These are phyloP conservation scores for Phytophthora foliorum DNA, from an alignment of 352 stramenopile species.

Conservation along the genomic window DNA sequence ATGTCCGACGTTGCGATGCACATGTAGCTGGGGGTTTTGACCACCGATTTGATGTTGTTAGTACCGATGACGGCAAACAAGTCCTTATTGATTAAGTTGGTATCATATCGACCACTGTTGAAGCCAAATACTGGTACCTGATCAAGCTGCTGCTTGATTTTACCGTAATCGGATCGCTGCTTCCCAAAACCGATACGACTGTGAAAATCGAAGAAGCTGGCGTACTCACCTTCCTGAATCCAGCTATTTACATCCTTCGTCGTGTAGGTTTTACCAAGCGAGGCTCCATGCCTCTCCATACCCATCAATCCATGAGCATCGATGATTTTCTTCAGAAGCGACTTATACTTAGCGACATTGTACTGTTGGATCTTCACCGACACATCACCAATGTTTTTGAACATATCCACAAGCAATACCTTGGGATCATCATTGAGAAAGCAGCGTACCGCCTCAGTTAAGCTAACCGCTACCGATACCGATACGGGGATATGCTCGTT, in stretches of 20 bases:
- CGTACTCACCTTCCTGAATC: slow-evolving; percentile 3
- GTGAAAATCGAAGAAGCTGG: slow-evolving; percentile 6
- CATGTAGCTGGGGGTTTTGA: slow-evolving; percentile 46
- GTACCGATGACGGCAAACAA: slow-evolving; percentile 23
- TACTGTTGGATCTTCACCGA: slow-evolving; percentile 4
- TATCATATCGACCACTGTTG: slow-evolving; percentile 38
- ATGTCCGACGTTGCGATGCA: slow-evolving; percentile 36
- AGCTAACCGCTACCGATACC: too few species aligned
- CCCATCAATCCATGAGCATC: too few species aligned
- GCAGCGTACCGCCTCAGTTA: too few species aligned
- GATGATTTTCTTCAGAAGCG: too few species aligned
- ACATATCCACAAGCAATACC: slow-evolving; percentile 3
- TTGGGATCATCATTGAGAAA: too few species aligned
- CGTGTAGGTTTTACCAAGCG: not conserved
- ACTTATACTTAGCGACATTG: not conserved
- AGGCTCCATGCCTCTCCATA: not conserved
- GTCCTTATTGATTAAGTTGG: slow-evolving; percentile 47
- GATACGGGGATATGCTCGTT: slow-evolving; percentile 18
- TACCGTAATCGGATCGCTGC: not conserved
- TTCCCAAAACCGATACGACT: not conserved
- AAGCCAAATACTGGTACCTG: slow-evolving; percentile 32
- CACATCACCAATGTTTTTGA: slow-evolving; percentile 1
- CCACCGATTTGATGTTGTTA: slow-evolving; percentile 21
- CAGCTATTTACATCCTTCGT: not conserved
- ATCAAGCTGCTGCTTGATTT: too few species aligned